Evolutionary conservation across 1,284 basidiomycete genomes (phyloP).

Genomic region (Schizopora paradoxa): DNA sequence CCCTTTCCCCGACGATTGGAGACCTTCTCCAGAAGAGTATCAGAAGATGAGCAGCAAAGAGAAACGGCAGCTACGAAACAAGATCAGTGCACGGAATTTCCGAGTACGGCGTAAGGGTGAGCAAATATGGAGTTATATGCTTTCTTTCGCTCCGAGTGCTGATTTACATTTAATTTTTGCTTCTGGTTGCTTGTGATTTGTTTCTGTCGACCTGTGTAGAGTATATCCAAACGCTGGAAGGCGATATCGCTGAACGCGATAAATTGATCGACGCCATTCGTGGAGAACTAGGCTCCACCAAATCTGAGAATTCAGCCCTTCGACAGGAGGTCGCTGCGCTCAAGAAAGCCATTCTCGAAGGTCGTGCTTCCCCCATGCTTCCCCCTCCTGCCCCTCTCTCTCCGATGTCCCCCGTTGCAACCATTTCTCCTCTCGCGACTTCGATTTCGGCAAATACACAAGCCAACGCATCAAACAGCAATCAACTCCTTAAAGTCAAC

Average conservation of each 20-base stretch:
- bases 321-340: constrained; percentile 80
- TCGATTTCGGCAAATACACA: constrained; percentile 24
- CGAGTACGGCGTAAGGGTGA: constrained; percentile 85
- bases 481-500: constrained; percentile 59
- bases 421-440: constrained; percentile 25
- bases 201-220: constrained; percentile 54
- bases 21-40: constrained; percentile 88
- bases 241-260: constrained; percentile 91
- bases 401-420: constrained; percentile 29
- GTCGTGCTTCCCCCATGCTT: constrained; percentile 37
- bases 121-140: constrained; percentile 21
- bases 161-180: background rate
- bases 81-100: constrained; percentile 95
- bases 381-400: constrained; percentile 43
- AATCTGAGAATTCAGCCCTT: constrained; percentile 80
- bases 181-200: background rate
- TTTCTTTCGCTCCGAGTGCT: background rate
- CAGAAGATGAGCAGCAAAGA: constrained; percentile 94
- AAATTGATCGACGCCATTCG: constrained; percentile 84
- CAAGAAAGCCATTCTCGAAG: constrained; percentile 74
- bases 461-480: constrained; percentile 19
- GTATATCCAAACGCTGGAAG: constrained; percentile 91
- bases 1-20: constrained; percentile 67
- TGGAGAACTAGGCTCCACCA: constrained; percentile 74
- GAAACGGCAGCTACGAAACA: constrained; percentile 94